Evolutionary conservation across 148 eudicot genomes (phyloP).

Genomic region (Polygonum maritimum): DNA sequence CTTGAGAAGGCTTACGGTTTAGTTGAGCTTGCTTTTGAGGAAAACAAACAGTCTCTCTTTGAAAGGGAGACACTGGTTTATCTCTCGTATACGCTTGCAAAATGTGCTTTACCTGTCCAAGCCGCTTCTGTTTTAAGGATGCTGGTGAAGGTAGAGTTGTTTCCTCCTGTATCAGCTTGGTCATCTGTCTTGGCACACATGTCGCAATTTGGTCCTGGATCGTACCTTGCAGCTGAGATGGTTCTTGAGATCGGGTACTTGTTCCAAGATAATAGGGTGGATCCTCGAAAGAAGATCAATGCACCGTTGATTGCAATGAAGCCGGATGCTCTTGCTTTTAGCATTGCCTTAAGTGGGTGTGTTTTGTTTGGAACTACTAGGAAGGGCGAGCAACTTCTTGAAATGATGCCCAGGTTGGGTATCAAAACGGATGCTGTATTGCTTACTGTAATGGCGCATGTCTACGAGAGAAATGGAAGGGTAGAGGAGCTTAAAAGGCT

Average conservation of each 20-base stretch:
- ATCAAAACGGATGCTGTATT: constrained; percentile 59
- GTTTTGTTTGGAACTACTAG: constrained; percentile 62
- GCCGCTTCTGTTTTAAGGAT: constrained; percentile 70
- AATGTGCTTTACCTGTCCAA: constrained; percentile 44
- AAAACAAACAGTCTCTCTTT: constrained; percentile 54
- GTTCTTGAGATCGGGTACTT: constrained; percentile 82
- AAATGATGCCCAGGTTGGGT: constrained; percentile 81
- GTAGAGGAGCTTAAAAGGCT: constrained; percentile 85
- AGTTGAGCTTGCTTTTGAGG: constrained; percentile 63
- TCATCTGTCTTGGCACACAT: constrained; percentile 64
- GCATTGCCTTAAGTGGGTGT: constrained; percentile 66
- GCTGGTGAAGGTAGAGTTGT: constrained; percentile 54
- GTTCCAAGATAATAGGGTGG: constrained; percentile 84
- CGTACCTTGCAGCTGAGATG: constrained; percentile 79
- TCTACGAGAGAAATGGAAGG: constrained; percentile 81
- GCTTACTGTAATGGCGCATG: constrained; percentile 67
- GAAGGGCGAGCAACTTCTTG: constrained; percentile 87
- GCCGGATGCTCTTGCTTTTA: constrained; percentile 53
- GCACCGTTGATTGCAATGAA: constrained; percentile 76
- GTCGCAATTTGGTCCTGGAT: constrained; percentile 59
- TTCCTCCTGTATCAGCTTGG: constrained; percentile 71
- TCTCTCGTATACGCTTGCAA: constrained; percentile 63
- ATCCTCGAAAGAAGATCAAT: constrained; percentile 87
- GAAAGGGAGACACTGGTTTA: constrained; percentile 60
- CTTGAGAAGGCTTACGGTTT: constrained; percentile 60